A percentile compares a stretch with the other conserved stretches of the same genome.
Evolutionary conservation across 257 asterid species (phyloP).

Genomic region (Nicotiana otophora): DNA sequence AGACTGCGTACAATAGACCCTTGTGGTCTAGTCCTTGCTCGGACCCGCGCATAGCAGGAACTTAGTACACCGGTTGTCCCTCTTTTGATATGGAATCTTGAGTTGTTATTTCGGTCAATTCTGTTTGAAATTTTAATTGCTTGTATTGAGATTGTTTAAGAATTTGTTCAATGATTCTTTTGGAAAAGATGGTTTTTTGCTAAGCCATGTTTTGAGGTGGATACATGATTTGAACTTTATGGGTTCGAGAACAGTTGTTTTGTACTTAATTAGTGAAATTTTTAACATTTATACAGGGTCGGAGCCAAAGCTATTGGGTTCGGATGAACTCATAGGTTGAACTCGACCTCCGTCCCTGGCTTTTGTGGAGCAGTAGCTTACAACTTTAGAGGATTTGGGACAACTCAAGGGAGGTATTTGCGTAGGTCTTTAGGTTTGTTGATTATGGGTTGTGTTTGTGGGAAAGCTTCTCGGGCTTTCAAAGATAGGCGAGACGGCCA

Average conservation of each 20-base stretch:
- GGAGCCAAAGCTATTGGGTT: no score
- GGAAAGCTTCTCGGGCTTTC: constrained; percentile 51
- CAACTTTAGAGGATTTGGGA: background rate
- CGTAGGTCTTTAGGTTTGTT: constrained; percentile 5
- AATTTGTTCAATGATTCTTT: constrained; percentile 17
- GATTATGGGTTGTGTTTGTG: constrained; percentile 78
- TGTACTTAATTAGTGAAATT: no score
- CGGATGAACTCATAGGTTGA: no score
- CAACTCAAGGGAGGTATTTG: constrained; percentile 15
- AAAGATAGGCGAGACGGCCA: constrained; percentile 51
- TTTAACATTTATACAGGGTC: no score
- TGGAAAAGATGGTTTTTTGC: constrained; percentile 10
- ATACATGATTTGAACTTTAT: no score
- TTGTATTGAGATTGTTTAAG: constrained; percentile 10
- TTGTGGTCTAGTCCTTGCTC: no score
- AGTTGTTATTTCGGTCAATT: background rate
- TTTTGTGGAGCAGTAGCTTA: constrained; percentile 15
- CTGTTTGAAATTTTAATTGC: constrained; percentile 4
- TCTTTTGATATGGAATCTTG: no score
- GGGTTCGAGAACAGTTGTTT: no score
- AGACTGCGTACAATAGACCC: no score
- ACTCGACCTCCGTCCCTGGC: no score
- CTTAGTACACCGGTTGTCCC: no score
- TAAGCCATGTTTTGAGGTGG: background rate
- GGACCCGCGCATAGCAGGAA: no score